These are phyloP conservation scores for Neoboletus magnificus DNA, from an alignment of 768 basidiomycete genomes.

Conservation along the genomic window DNA sequence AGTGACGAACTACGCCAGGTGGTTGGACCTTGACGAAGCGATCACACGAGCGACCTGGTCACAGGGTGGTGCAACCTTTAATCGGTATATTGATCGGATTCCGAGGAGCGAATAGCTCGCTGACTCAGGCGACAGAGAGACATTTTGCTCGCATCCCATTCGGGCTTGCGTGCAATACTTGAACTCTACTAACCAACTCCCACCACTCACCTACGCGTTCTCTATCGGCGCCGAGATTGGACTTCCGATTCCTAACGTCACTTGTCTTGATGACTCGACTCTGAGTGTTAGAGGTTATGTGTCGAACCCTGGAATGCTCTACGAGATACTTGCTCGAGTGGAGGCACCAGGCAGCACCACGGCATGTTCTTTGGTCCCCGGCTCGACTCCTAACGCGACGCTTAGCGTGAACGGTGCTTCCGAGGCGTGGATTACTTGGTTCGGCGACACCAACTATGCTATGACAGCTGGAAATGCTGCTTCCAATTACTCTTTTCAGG, in stretches of 20 bases:
- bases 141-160: conserved; percentile 67
- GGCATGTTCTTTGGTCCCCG: conserved; percentile 31
- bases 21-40: conserved; percentile 67
- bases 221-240: conserved; percentile 43
- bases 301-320: conserved; percentile 58
- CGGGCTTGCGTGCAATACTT: conserved; percentile 61
- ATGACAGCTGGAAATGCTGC: conserved; percentile 57
- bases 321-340: conserved; percentile 59
- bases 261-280: conserved; percentile 55
- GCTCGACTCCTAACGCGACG: conserved; percentile 42
- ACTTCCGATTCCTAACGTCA: conserved; percentile 55
- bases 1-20: conserved; percentile 50
- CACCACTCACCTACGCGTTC: conserved; percentile 46
- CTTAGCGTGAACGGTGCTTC: conserved; percentile 44
- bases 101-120: neutral
- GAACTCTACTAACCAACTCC: conserved; percentile 35
- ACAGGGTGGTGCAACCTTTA: conserved; percentile 43
- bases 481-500: conserved; percentile 59
- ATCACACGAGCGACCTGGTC: conserved; percentile 59
- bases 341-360: conserved; percentile 32
- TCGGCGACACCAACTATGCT: conserved; percentile 69
- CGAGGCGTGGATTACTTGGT: conserved; percentile 68
- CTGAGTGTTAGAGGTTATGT: conserved; percentile 53
- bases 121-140: conserved; percentile 34
- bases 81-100: conserved; percentile 39